Base-by-base conservation (phyloP, 2,329 filamentous ascomycete genomes). In the Talaromyces verruculosus region DNA sequence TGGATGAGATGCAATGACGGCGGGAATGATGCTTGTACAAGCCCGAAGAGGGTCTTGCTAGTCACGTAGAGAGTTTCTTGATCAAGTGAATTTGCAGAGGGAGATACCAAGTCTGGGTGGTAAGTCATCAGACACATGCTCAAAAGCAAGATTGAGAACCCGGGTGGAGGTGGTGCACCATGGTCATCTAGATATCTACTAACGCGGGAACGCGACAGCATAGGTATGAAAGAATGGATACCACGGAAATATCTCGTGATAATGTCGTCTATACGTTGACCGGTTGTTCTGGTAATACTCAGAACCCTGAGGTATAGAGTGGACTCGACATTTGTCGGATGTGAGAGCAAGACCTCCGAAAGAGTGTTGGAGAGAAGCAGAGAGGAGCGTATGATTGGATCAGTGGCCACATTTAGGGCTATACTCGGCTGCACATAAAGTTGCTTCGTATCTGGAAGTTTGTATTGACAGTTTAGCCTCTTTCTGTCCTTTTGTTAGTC, bases 161-260 rank as follows among this genome's bases (percentile, higher is more conserved):
- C 69, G 2, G 70, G 66, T 2, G 66, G 45, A 5, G 71, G 71
- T 0, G 61, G 49, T 6, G 66, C 49, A 2, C 68, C 68, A 17
- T 68, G 61, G 6, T 68, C 57, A 17, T 72, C 61, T 5, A 77
- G 66, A 3, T 60, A 67, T 11, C 69, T 63, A 22, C 75, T 69
- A 62, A 77, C 75, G 19, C 68, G 71, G n/a, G 63, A 57, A 5
- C 70, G 70, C 1, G 74, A 75, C 55, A 77, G 68, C 33, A 77
- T 68, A 30, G 73, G 75, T 0, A 75, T 53, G 33, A 69, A 72
- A 3, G 60, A 51, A 61, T 76, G 71, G 8, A 77, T 53, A 6
- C 73, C 68, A 30, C 71, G 68, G 49, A 76, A 78, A 58, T 77
- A 77, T 17, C 67, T 68, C 7, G 67, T 67, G 59, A 37, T 72